Conservation (phyloP, 23 red algal species). For the Gracilaria gracilis region DNA sequence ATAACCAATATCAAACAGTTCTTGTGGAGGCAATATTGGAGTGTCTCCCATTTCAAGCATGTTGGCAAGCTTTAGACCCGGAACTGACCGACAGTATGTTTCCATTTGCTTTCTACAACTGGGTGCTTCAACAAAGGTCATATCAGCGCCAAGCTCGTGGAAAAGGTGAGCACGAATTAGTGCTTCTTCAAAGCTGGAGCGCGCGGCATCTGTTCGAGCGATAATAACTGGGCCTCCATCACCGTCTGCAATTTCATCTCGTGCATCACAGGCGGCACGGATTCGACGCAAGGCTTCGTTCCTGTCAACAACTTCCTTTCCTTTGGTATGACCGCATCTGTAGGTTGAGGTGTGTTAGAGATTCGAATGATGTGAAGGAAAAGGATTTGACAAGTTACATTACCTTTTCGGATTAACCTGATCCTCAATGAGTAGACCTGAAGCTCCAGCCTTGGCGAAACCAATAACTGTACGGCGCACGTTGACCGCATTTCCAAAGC, state of each 20-base stretch:
- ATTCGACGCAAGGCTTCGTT: conserved; percentile 85
- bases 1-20: conserved; percentile 85
- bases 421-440: conserved; percentile 93
- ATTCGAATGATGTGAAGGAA: background rate
- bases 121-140: conserved; percentile 95
- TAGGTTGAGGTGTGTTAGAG: conserved; percentile 10
- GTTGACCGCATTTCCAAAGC: conserved; percentile 88
- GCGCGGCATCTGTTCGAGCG: conserved; percentile 80
- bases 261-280: conserved; percentile 89
- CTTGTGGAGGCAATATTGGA: conserved; percentile 80
- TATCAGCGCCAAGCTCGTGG: conserved; percentile 83
- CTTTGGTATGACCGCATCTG: conserved; percentile 91
- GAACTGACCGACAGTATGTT: conserved; percentile 42
- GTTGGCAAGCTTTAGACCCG: conserved; percentile 84
- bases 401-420: conserved; percentile 95
- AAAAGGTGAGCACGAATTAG: conserved; percentile 77
- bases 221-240: conserved; percentile 76
- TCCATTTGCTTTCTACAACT: conserved; percentile 67
- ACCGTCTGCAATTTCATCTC: conserved; percentile 63
- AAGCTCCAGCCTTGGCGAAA: conserved; percentile 78
- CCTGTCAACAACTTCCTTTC: conserved; percentile 89
- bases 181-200: conserved; percentile 85
- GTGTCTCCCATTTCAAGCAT: conserved; percentile 93
- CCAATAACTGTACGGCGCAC: conserved; percentile 85
- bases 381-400: background rate